These are phyloP conservation scores for Trichoderma atrobrunneum DNA, from an alignment of 2,329 filamentous ascomycete genomes.

Conservation along the genomic window DNA sequence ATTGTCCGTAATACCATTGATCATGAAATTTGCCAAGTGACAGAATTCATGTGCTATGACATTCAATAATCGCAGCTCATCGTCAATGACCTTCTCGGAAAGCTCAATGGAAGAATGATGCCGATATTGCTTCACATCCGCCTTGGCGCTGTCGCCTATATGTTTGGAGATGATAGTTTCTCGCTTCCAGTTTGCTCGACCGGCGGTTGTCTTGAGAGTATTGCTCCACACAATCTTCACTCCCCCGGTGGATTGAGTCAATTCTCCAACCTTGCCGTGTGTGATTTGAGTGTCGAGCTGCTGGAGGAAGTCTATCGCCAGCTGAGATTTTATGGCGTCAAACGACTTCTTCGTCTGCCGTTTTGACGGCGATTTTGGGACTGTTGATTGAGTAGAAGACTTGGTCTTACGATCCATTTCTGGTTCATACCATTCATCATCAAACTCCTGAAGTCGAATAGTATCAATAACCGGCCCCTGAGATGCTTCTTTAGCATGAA, in stretches of 20 bases:
- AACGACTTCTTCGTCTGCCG: constrained; percentile 57
- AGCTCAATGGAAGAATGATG: constrained; percentile 81
- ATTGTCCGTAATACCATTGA: constrained; percentile 69
- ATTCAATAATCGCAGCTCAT: constrained; percentile 75
- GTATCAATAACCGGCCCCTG: constrained; percentile 52
- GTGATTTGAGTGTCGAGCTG: constrained; percentile 69
- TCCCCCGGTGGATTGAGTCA: constrained; percentile 65
- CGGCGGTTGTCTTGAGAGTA: constrained; percentile 76
- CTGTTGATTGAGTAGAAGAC: constrained; percentile 23
- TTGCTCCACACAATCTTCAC: constrained; percentile 71
- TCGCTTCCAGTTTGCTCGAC: constrained; percentile 69
- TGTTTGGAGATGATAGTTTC: constrained; percentile 47
- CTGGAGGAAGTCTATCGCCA: constrained; percentile 62
- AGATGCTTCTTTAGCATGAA: constrained; percentile 51
- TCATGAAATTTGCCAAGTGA: constrained; percentile 88
- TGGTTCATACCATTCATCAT: constrained; percentile 63
- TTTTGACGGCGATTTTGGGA: constrained; percentile 26
- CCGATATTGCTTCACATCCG: constrained; percentile 35
- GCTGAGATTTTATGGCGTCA: constrained; percentile 55
- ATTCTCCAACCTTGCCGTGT: constrained; percentile 52
- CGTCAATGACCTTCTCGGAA: constrained; percentile 81
- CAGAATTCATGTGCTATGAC: constrained; percentile 97
- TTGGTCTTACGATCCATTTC: constrained; percentile 51
- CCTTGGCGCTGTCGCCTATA: constrained; percentile 23
- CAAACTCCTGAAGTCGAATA: constrained; percentile 58